These are phyloP conservation scores for Curvularia sp. DNA, from an alignment of 2,329 filamentous ascomycete species.

Conservation along the genomic window DNA sequence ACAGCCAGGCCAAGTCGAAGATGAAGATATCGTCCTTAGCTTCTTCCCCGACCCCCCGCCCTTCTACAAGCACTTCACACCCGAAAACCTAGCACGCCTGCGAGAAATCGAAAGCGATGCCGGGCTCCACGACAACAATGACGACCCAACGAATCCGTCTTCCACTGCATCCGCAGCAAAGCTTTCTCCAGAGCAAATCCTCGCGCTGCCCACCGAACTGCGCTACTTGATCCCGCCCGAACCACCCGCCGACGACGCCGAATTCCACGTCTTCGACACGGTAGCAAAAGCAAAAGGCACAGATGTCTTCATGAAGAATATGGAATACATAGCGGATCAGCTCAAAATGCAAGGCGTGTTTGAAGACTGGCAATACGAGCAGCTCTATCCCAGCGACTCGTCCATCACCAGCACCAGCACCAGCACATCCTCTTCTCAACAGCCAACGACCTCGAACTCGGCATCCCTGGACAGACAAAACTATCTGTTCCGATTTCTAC, in stretches of 20 bases:
- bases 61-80: slow-evolving; percentile 88
- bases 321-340: slow-evolving; percentile 40
- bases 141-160: slow-evolving; percentile 6
- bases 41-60: slow-evolving; percentile 85
- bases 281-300: slow-evolving; percentile 55
- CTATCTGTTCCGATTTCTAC: slow-evolving; percentile 78
- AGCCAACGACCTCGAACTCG: slow-evolving; percentile 53
- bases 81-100: slow-evolving; percentile 71
- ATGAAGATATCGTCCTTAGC: slow-evolving; percentile 36
- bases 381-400: slow-evolving; percentile 65
- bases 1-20: slow-evolving; percentile 14
- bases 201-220: slow-evolving; percentile 72
- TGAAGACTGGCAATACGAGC: slow-evolving; percentile 73
- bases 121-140: slow-evolving; percentile 19
- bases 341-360: slow-evolving; percentile 60
- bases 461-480: slow-evolving; percentile 59
- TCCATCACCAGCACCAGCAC: slow-evolving; percentile 35
- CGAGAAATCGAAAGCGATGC: slow-evolving; percentile 56
- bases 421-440: background rate
- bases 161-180: background rate
- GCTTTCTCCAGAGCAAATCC: slow-evolving; percentile 39
- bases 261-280: slow-evolving; percentile 77
- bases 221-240: slow-evolving; percentile 80
- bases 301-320: slow-evolving; percentile 36
- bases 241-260: slow-evolving; percentile 70